Conservation (phyloP, 2,329 filamentous ascomycete genomes). For the Huntiella bhutanensis region DNA sequence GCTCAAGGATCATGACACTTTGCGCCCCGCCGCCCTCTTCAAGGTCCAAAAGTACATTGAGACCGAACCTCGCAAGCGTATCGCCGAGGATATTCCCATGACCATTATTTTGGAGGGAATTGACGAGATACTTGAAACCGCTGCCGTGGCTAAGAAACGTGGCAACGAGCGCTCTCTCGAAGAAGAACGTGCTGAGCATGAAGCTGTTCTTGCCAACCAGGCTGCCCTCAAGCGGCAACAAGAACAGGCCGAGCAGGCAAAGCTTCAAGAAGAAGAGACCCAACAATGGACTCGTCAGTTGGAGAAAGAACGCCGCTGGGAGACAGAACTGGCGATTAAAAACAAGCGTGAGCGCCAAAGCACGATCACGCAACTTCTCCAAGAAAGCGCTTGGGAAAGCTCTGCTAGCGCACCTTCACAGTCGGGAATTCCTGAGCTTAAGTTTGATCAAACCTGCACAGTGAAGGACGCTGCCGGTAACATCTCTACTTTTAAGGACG, state of each 20-base stretch:
- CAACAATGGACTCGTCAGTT: conserved; percentile 51
- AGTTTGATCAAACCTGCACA: conserved; percentile 49
- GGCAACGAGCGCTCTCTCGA: conserved; percentile 67
- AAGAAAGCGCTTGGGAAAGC: too few species aligned
- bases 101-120: conserved; percentile 49
- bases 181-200: conserved; percentile 70
- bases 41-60: conserved; percentile 49
- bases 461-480: conserved; percentile 46
- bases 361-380: too few species aligned
- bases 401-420: too few species aligned
- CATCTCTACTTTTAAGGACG: conserved; percentile 46
- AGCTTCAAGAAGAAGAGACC: conserved; percentile 49
- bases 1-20: conserved; percentile 41
- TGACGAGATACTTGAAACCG: conserved; percentile 66
- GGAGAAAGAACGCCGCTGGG: conserved; percentile 50
- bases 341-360: conserved; percentile 26
- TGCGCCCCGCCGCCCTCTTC: conserved; percentile 52
- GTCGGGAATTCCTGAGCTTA: conserved; percentile 20
- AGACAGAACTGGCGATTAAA: conserved; percentile 42
- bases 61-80: conserved; percentile 34
- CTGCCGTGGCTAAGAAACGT: conserved; percentile 56
- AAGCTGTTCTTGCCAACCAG: conserved; percentile 46
- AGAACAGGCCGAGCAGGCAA: conserved; percentile 31
- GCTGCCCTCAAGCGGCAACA: conserved; percentile 36
- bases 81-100: conserved; percentile 37